Evolutionary conservation across 116 monocot species (phyloP), one percentile per base, ranked within the genome.

Genomic region (Iris pallida): DNA sequence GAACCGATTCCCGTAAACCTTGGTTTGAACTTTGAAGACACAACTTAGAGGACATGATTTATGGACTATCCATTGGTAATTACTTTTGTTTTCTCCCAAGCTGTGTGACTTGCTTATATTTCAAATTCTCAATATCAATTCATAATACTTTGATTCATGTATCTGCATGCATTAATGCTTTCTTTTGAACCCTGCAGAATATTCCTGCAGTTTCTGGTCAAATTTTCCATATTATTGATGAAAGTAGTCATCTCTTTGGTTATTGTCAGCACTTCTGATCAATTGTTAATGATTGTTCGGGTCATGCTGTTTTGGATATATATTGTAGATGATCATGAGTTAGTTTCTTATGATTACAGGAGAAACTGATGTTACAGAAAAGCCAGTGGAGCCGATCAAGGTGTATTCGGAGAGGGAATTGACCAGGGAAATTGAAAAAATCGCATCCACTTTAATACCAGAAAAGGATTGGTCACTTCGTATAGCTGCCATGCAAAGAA

Each of bases 391-490:
- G 8, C 90, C 97, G 11, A 82, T 97, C 54, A 92, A 85, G 77
- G 90, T 97, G 46, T 88, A 97, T 65, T 90, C 97, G 7, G 97
- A 97, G 58, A 97, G 85, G 68, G 97, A 92, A 76, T 78, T 97
- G 42, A 64, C 90, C 8, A 75, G 83, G 43, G 97, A 97, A 76
- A 61, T 97, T 69, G 97, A 97, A 78, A 92, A 97, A 75, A 86
- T 97, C 72, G 75, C 88, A 66, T 76, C 81, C 40, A 87, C 83
- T 78, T 72, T 97, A 55, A 82, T 86, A 16, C 97, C 97, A 40
- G 97, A 92, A 66, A 97, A 92, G 64, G 97, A 97, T 80, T 97
- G 97, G 97, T 90, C 85, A 42, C 44, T 90, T 19, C 79, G 97
- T 46, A 97, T 97, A 76, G 81, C 92, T 80, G 89, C 92, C 11